Evolutionary conservation across 257 asterid species (phyloP).

Genomic region (Solanum lycopersicoides): DNA sequence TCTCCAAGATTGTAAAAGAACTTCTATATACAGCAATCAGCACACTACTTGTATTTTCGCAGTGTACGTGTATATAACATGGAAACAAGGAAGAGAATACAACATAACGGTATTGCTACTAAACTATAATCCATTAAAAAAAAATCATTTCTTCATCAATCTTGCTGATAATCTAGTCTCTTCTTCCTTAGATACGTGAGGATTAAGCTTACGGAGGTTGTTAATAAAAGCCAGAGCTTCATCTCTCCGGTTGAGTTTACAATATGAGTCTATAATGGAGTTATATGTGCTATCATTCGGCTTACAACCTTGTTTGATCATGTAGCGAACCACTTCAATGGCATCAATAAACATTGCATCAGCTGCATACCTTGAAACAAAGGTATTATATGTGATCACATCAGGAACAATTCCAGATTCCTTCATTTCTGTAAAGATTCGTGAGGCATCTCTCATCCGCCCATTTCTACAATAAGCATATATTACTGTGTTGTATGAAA

Average conservation of each 20-base stretch:
- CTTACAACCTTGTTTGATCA: constrained; percentile 76
- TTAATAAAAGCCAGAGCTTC: constrained; percentile 63
- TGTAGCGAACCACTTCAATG: constrained; percentile 58
- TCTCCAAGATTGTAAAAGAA: neutral
- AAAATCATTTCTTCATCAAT: constrained; percentile 30
- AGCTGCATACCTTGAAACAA: constrained; percentile 62
- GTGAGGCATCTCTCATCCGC: constrained; percentile 73
- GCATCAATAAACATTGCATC: constrained; percentile 81
- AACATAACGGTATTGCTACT: neutral
- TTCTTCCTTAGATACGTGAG: constrained; percentile 61
- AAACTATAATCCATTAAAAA: neutral
- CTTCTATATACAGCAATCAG: neutral
- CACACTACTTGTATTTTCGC: neutral
- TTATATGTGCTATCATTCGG: constrained; percentile 83
- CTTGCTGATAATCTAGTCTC: constrained; percentile 46
- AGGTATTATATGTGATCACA: constrained; percentile 78
- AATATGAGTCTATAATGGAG: constrained; percentile 65
- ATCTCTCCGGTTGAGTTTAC: constrained; percentile 54
- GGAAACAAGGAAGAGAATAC: neutral
- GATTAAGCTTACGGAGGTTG: constrained; percentile 55
- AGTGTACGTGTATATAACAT: neutral
- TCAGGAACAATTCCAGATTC: constrained; percentile 57
- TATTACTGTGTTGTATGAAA: constrained; percentile 78
- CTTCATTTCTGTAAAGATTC: constrained; percentile 56
- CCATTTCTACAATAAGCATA: constrained; percentile 79